phyloP scores from a whole-genome alignment of 169 alveolate species.

The Hepatocystis sp. region DNA sequence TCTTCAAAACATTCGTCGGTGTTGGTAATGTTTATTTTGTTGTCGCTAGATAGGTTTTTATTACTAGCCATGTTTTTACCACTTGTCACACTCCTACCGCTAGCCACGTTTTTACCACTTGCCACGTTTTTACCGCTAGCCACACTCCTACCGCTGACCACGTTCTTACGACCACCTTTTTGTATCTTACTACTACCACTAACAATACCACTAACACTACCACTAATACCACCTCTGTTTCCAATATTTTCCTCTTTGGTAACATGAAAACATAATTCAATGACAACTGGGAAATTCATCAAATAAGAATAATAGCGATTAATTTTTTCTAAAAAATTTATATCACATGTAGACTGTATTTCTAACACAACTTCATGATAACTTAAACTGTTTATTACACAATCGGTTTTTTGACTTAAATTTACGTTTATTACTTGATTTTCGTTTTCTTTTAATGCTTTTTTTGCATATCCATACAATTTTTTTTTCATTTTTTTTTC shows the following conservation, averaged over 20 bases:
- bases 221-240: not conserved
- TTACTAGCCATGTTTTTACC: not conserved
- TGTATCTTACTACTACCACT: not conserved
- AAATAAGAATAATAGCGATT: slow-evolving; percentile 25
- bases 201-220: not conserved
- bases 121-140: too few species aligned
- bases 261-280: slow-evolving; percentile 14
- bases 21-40: not conserved
- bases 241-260: not conserved
- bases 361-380: slow-evolving; percentile 21
- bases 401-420: not conserved
- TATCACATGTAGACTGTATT: slow-evolving; percentile 10
- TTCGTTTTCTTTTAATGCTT: slow-evolving; percentile 10
- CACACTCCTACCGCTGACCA: too few species aligned
- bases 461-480: slow-evolving; percentile 15
- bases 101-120: too few species aligned
- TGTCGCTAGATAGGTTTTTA: not conserved
- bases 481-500: slow-evolving; percentile 44
- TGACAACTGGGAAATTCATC: slow-evolving; percentile 36
- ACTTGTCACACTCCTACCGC: not conserved
- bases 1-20: slow-evolving; percentile 14
- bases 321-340: slow-evolving; percentile 16
- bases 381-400: slow-evolving; percentile 5
- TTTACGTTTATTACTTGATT: slow-evolving; percentile 21
- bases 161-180: too few species aligned